phyloP scores from a whole-genome alignment of 176 grass and related monocot genomes.

The Eragrostis nindensis region DNA sequence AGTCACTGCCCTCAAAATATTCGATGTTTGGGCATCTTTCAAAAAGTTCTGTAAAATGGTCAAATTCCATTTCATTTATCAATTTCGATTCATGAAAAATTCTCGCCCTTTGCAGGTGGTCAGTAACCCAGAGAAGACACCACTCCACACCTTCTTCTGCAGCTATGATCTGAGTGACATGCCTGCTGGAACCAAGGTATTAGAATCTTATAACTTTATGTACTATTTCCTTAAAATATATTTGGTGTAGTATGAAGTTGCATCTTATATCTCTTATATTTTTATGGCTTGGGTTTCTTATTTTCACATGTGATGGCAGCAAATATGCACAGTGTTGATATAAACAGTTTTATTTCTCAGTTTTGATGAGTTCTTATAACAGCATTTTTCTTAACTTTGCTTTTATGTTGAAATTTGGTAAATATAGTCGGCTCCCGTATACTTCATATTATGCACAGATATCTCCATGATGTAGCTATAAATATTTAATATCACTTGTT shows the following conservation, averaged over 20 bases:
- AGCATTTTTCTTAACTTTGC: background rate
- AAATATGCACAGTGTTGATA: constrained; percentile 3
- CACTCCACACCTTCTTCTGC: constrained; percentile 96
- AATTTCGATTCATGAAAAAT: constrained; percentile 27
- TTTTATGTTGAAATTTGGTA: constrained; percentile 3
- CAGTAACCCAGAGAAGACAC: constrained; percentile 98
- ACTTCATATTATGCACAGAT: constrained; percentile 19
- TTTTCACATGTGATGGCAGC: constrained; percentile 2
- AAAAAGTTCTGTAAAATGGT: constrained; percentile 14
- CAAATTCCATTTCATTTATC: constrained; percentile 14
- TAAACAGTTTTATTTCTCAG: constrained; percentile 11
- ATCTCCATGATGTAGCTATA: constrained; percentile 12
- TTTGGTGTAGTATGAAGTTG: background rate
- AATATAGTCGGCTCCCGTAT: background rate
- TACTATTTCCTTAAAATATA: constrained; percentile 18
- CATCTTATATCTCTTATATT: background rate
- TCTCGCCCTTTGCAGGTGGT: constrained; percentile 70
- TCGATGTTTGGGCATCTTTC: constrained; percentile 24
- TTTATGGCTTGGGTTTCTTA: background rate
- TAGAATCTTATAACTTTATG: constrained; percentile 18
- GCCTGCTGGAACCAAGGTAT: constrained; percentile 98
- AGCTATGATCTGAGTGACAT: constrained; percentile 98
- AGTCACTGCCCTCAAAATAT: constrained; percentile 11
- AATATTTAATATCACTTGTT: constrained; percentile 24
- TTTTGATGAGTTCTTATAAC: constrained; percentile 24